Evolutionary conservation across 768 basidiomycete species (phyloP), one percentile per base, ranked within the genome.

Genomic region (Rhizopogon vinicolor): DNA sequence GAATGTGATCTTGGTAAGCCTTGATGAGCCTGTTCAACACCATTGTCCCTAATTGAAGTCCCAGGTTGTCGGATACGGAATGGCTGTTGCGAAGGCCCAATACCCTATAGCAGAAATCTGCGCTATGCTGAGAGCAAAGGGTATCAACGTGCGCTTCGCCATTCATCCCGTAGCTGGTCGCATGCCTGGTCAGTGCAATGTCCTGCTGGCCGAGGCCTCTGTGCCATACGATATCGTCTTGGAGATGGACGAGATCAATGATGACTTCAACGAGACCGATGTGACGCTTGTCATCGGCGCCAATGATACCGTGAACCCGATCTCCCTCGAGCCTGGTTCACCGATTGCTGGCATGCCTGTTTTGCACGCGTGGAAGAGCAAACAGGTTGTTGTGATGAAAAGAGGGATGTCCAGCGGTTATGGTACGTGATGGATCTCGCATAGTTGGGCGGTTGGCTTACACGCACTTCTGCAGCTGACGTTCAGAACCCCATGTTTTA

Each of bases 201-300:
- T 94, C n/a, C 78, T 94, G 44, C 75, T 94, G 5, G 92, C 92
- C 4, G 92, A 94, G 66, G 92, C 92, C 3, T 87, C 89, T 5
- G 91, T 94, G 13, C 92, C 92, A 2, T 93, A 93, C 63, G 91
- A 93, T 64, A 91, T 93, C 60, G 91, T 93, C 41, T 75, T 89
- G 56, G 92, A 94, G 72, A 93, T 94, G 92, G 92, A 94, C 58
- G 92, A 94, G 71, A 93, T 94, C 74, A 93, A 94, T 65, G 90
- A 93, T 41, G 92, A 94, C 66, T 94, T 94, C 69, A 75, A 78
- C 51, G 89, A 91, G 37, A 94, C 92, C 0, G 92, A 94, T 65
- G 81, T 94, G n/a, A 89, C 87, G 7, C 81, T 94, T 18, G 92
- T 93, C 59, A 93, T 93, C 59, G 92, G 92, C 22, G 92, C 92